Evolutionary conservation across 2,329 filamentous ascomycete genomes (phyloP).

Genomic region (Esteya vermicola): DNA sequence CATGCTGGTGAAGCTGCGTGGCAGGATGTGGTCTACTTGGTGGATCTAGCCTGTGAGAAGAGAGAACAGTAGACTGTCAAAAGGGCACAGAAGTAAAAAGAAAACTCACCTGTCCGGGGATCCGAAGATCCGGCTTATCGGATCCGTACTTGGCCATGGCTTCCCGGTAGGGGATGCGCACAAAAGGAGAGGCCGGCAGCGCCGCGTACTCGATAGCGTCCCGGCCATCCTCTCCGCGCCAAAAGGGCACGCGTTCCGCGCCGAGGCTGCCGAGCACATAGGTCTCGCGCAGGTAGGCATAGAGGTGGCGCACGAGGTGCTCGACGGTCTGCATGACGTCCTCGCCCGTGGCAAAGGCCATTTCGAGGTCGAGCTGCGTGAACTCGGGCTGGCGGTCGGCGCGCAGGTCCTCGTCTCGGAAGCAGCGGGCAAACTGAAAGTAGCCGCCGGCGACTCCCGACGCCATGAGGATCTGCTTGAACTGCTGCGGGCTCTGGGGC

Average conservation of each 20-base stretch:
- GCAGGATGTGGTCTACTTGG: slow-evolving; percentile 48
- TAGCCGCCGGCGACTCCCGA: slow-evolving; percentile 62
- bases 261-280: slow-evolving; percentile 18
- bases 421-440: slow-evolving; percentile 88
- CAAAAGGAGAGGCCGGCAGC: slow-evolving; percentile 28
- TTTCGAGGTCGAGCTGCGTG: slow-evolving; percentile 85
- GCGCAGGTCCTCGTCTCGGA: slow-evolving; percentile 84
- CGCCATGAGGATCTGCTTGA: slow-evolving; percentile 96
- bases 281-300: slow-evolving; percentile 30
- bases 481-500: slow-evolving; percentile 94
- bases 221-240: background rate
- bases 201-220: slow-evolving; percentile 10
- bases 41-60: slow-evolving; percentile 36
- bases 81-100: background rate
- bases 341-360: slow-evolving; percentile 64
- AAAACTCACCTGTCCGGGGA: slow-evolving; percentile 39
- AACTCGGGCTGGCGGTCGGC: slow-evolving; percentile 95
- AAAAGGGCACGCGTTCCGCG: slow-evolving; percentile 10
- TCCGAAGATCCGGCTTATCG: slow-evolving; percentile 84
- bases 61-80: no score
- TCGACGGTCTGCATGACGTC: slow-evolving; percentile 51
- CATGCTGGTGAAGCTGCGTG: slow-evolving; percentile 54
- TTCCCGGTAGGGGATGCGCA: slow-evolving; percentile 53
- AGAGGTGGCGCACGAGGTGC: slow-evolving; percentile 38
- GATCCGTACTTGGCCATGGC: slow-evolving; percentile 72